Evolutionary conservation across 2,329 filamentous ascomycete genomes (phyloP).

Genomic region (Neocatenulostroma microsporum): DNA sequence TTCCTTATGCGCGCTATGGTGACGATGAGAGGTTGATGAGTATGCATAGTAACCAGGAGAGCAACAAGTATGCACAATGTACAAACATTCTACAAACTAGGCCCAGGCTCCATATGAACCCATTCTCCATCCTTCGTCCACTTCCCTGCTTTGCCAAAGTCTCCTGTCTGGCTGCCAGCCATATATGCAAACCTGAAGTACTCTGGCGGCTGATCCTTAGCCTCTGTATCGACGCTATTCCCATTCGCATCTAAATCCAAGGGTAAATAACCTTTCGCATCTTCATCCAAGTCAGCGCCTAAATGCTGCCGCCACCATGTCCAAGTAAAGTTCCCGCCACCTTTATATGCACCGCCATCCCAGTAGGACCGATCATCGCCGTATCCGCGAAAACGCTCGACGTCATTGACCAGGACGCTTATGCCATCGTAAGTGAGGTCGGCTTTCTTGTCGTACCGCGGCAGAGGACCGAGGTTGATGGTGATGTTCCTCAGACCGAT

Average conservation of each 20-base stretch:
- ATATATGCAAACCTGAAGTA: conserved; percentile 74
- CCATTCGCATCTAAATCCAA: conserved; percentile 26
- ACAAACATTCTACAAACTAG: conserved; percentile 32
- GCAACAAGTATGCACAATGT: no score
- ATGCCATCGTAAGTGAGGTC: conserved; percentile 57
- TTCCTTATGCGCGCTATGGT: no score
- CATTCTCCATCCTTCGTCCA: conserved; percentile 61
- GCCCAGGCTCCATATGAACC: conserved; percentile 57
- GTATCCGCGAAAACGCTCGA: conserved; percentile 69
- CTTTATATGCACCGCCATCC: conserved; percentile 25
- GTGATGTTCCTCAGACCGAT: conserved; percentile 52
- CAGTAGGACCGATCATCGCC: conserved; percentile 48
- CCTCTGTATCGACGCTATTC: conserved; percentile 27
- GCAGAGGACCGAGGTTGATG: conserved; percentile 48
- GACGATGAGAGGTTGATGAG: no score
- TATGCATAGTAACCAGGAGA: no score
- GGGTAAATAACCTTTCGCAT: not conserved
- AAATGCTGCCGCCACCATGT: conserved; percentile 27
- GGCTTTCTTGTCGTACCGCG: conserved; percentile 33
- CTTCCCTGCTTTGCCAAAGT: conserved; percentile 68
- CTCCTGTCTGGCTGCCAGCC: conserved; percentile 54
- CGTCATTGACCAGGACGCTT: conserved; percentile 75
- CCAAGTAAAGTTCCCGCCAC: conserved; percentile 24
- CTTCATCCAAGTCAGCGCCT: conserved; percentile 5
- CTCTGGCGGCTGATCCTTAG: conserved; percentile 43